Evolutionary conservation across 1,284 basidiomycete species (phyloP).

Genomic region (Meira nashicola): DNA sequence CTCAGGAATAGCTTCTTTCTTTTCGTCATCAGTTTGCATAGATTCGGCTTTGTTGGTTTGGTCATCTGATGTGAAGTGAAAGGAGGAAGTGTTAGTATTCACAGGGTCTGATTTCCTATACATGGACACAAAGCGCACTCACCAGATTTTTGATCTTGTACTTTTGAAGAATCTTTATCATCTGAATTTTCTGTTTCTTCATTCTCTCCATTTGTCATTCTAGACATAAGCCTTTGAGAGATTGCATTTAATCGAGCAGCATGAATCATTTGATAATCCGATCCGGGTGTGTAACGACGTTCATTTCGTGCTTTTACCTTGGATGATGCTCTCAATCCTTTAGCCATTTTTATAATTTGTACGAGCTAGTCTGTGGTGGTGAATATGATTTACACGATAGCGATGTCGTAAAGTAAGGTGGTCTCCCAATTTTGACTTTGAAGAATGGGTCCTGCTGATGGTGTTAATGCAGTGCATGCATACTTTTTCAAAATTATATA

Average conservation of each 20-base stretch:
- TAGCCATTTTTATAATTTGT: conserved; percentile 65
- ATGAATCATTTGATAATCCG: conserved; percentile 76
- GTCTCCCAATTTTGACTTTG: too few species aligned
- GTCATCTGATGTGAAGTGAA: too few species aligned
- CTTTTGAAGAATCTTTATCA: conserved; percentile 52
- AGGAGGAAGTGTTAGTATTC: background rate
- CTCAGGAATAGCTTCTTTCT: background rate
- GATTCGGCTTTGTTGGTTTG: too few species aligned
- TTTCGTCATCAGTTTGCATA: too few species aligned
- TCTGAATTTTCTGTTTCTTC: conserved; percentile 51
- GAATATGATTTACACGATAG: too few species aligned
- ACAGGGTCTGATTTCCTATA: background rate
- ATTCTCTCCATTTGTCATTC: conserved; percentile 53
- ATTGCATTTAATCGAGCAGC: conserved; percentile 77
- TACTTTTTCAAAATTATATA: too few species aligned
- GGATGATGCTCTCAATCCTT: conserved; percentile 81
- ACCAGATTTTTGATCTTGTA: conserved; percentile 21
- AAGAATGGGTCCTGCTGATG: too few species aligned
- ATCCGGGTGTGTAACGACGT: conserved; percentile 67
- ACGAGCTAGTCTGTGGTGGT: too few species aligned
- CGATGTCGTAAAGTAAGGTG: too few species aligned
- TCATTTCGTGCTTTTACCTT: conserved; percentile 78
- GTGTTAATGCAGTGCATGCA: too few species aligned
- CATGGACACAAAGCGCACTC: background rate
- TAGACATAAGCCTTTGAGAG: conserved; percentile 62